Evolutionary conservation across 306 rosid species (phyloP).

Genomic region (Luffa acutangula): DNA sequence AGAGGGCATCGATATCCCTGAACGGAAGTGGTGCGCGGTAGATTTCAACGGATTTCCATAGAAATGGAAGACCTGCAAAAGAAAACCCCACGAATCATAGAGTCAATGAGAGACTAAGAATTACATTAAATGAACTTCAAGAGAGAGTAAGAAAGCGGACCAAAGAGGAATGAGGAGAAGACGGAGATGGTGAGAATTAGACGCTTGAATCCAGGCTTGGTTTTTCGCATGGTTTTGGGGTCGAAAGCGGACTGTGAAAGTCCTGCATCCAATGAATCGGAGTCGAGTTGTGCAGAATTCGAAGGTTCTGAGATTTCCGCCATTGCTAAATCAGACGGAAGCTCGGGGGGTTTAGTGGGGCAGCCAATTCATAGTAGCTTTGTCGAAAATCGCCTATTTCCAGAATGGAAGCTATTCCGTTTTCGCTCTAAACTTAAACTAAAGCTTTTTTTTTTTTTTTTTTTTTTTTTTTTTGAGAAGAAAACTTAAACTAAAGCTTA

Average conservation of each 20-base stretch:
- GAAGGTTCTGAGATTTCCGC: conserved; percentile 47
- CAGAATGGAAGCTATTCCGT: background rate
- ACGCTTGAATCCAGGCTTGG: conserved; percentile 82
- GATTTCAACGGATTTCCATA: conserved; percentile 87
- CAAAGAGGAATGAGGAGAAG: conserved; percentile 65
- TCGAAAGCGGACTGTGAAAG: conserved; percentile 21
- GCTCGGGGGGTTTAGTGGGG: background rate
- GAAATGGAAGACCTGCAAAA: conserved; percentile 49
- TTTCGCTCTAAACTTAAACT: no score
- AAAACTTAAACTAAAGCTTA: no score
- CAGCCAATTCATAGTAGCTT: background rate
- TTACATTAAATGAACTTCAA: background rate
- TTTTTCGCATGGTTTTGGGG: conserved; percentile 49
- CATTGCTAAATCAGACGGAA: conserved; percentile 30
- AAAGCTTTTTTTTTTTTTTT: no score
- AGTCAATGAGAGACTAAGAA: background rate
- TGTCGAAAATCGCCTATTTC: background rate
- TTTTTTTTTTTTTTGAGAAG: no score
- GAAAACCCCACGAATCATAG: background rate
- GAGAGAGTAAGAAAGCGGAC: conserved; percentile 21
- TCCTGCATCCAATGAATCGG: background rate
- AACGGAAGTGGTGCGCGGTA: conserved; percentile 86
- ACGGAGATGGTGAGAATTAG: conserved; percentile 50
- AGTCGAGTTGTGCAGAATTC: conserved; percentile 5
- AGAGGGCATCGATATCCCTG: conserved; percentile 49